Base-by-base conservation (phyloP, 768 basidiomycete genomes). In the Suillus hirtellus region DNA sequence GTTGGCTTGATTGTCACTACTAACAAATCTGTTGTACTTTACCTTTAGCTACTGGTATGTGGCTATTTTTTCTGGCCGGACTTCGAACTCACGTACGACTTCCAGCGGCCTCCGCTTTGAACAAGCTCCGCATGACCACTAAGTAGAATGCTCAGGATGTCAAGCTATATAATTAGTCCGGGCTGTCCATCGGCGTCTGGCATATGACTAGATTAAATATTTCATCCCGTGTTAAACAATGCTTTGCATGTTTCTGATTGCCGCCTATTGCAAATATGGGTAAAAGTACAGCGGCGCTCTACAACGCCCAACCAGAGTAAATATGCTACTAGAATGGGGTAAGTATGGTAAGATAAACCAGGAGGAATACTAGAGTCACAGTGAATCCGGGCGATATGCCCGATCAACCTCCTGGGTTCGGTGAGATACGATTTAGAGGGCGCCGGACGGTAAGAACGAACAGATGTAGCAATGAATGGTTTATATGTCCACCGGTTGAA, bases 71-170 rank as follows among this genome's bases (percentile, higher is more conserved):
- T 55, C 44, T 10, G 27, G 24, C 17, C 24, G 61, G 43, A 8
- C 37, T 21, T 40, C 1, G 14, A 9, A 24, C 38, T 24, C 34
- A 42, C 4, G 14, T 15, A 17, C 8, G 14, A 15, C 4, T 54
- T 74, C 43, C 69, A 96, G 96, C 69, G 95, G 96, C 52, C 83
- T 96, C 60, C 91, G 89, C 59, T 97, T 93, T 72, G 90, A 96
- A 75, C 93, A 95, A 76, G 88, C 84, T 24, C 89, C 84, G 47
- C 89, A 93, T 79, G 75, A 66, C 59, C 71, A 82, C 75, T 75
- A 55, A 56, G 24, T 59, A 14, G 60, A 34, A 24, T 4, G 10
- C 9, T 7, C 8, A 12, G 24, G 27, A 34, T 52, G 11, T 8
- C 12, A 37, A 35, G 12, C 35, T 54, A 40, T 55, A 31, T 10